Conservation (phyloP, 306 rosid species). For the Lathyrus tuberosus region DNA sequence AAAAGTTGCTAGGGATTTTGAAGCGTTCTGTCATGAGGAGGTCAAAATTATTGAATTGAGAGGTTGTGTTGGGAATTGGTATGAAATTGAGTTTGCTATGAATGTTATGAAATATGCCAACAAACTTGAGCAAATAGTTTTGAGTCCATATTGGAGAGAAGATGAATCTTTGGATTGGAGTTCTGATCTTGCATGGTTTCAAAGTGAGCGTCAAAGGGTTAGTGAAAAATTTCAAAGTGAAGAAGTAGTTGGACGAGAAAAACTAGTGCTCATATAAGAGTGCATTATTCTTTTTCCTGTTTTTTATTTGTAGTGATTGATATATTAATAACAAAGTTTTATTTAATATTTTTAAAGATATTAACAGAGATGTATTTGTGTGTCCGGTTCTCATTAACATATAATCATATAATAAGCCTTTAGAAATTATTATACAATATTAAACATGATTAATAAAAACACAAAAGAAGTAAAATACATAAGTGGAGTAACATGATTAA, state of each 20-base stretch:
- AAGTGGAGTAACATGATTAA: too few relatives aligned
- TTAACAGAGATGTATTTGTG: too few relatives aligned
- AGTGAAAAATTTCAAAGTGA: not conserved
- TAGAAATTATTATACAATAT: too few relatives aligned
- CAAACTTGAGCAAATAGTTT: conserved; percentile 16
- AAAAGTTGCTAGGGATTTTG: not conserved
- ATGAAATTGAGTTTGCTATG: conserved; percentile 25
- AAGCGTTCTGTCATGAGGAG: not conserved
- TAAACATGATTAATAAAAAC: too few relatives aligned
- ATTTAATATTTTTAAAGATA: too few relatives aligned
- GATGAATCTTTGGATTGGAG: not conserved
- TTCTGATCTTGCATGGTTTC: not conserved
- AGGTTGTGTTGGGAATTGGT: conserved; percentile 16
- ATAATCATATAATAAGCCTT: too few relatives aligned
- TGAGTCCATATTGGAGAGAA: conserved; percentile 12
- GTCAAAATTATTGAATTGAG: conserved; percentile 6
- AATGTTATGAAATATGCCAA: not conserved
- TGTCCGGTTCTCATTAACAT: too few relatives aligned
- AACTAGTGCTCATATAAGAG: not conserved
- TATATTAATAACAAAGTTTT: too few relatives aligned
- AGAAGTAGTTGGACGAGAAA: not conserved
- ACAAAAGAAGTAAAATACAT: too few relatives aligned
- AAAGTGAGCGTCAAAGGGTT: not conserved
- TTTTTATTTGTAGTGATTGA: not conserved
- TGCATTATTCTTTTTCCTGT: not conserved